These are phyloP conservation scores for Erodium texanum DNA, from an alignment of 441 rosid genomes.

Conservation along the genomic window DNA sequence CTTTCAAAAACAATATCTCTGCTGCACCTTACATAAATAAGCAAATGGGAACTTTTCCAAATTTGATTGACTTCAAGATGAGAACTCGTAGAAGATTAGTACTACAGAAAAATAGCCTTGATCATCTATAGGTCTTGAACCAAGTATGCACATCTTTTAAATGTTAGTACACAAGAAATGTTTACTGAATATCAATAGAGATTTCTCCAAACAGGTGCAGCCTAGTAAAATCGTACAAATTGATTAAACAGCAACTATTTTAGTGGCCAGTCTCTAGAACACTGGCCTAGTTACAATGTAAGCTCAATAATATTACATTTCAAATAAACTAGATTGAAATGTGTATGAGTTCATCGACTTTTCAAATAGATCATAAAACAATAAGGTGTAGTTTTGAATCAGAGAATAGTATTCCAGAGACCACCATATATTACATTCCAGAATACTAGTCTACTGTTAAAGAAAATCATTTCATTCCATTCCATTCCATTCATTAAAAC, in stretches of 20 bases:
- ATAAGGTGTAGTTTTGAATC: not conserved
- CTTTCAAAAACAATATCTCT: no score
- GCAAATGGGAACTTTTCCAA: not conserved
- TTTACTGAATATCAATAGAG: not conserved
- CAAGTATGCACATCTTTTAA: not conserved
- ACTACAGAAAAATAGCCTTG: not conserved
- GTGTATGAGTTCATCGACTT: not conserved
- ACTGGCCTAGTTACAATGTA: not conserved
- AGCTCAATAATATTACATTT: no score
- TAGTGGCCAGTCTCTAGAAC: not conserved
- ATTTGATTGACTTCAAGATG: not conserved
- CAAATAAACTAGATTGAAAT: not conserved
- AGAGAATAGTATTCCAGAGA: no score
- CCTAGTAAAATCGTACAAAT: no score
- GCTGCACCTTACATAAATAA: not conserved
- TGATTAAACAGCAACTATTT: not conserved
- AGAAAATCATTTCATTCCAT: not conserved
- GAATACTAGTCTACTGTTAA: not conserved
- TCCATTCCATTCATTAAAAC: no score
- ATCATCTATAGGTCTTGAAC: not conserved
- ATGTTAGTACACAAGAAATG: not conserved
- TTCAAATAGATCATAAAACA: not conserved
- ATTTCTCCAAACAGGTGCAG: no score
- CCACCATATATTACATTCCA: not conserved
- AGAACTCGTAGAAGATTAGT: not conserved